Base-by-base conservation (phyloP, 192 early-diverging fungal species). In the Coemansia sp. region DNA sequence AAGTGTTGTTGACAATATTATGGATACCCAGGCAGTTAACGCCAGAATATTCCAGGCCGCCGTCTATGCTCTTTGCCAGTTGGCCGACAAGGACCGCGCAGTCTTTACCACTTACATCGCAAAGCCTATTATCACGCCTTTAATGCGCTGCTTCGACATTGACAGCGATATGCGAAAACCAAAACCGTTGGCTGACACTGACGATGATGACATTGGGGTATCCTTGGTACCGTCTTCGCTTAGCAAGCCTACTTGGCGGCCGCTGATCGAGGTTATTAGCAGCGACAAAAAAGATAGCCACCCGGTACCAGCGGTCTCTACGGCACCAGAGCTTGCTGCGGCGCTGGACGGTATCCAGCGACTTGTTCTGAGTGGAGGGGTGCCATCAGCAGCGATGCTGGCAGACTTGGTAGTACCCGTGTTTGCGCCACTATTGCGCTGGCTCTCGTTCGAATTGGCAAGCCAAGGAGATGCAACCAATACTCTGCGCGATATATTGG, bases 321-420 rank as follows among this genome's bases (percentile, higher is more conserved):
- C 39, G 26, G 72, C 79, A 62, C 63, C 67, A 4, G 77, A 85
- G 16, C 58, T 92, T 26, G 46, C 62, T 10, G 70, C 64, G 14
- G 62, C 86, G 0, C 63, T 92, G 19, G 62, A 74, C 13, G 75
- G 81, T 9, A 44, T 92, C 40, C 84, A 87, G 62, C 70, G 68
- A 52, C 69, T 93, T 8, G 70, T 92, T 28, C 82, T 89, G 3
- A 85, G 82, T 23, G 85, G 86, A 39, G 88, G 88, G 26, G 86
- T 89, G 55, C 87, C 91, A 4, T 86, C 88, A 0, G 83, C 86
- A 19, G 57, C 63, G 37, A 62, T 91, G 42, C 82, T 91, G 33
- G 80, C 86, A 32, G 72, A 75, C 4, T 85, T 93, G 35, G 70
- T 91, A 23, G 71, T 70, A 0, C 79, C 86, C 7, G 70, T 81